phyloP scores from a whole-genome alignment of 768 basidiomycete species.

The Russula earlei region DNA sequence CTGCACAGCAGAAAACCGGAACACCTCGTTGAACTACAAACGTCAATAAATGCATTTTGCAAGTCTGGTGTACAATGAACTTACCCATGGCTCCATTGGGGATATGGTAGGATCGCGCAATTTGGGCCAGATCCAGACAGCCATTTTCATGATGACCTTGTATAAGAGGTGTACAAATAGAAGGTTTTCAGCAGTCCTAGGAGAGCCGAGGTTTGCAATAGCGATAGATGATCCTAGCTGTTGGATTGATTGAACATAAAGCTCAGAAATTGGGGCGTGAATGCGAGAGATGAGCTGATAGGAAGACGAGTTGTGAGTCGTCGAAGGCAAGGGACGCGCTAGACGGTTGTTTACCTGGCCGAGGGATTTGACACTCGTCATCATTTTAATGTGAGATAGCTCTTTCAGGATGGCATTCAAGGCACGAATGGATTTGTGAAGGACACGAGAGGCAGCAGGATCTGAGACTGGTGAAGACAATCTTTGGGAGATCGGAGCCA shows the following conservation, averaged over 20 bases:
- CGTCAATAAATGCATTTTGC: slow-evolving; percentile 1
- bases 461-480: slow-evolving; percentile 32
- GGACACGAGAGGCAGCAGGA: slow-evolving; percentile 35
- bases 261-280: slow-evolving; percentile 44
- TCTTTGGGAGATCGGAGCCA: slow-evolving; percentile 46
- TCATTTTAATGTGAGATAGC: slow-evolving; percentile 60
- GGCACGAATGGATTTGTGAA: slow-evolving; percentile 55
- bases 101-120: slow-evolving; percentile 27
- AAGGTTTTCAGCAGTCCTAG: slow-evolving; percentile 38
- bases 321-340: neutral
- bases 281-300: slow-evolving; percentile 47
- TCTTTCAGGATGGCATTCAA: slow-evolving; percentile 64
- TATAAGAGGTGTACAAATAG: slow-evolving; percentile 58
- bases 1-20: slow-evolving; percentile 48
- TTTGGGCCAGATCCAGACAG: slow-evolving; percentile 58
- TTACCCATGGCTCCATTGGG: slow-evolving; percentile 46
- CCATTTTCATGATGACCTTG: slow-evolving; percentile 66
- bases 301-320: neutral
- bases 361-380: slow-evolving; percentile 57
- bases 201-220: slow-evolving; percentile 28
- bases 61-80: slow-evolving; percentile 17
- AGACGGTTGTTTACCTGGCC: slow-evolving; percentile 35
- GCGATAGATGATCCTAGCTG: slow-evolving; percentile 29
- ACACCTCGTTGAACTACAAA: slow-evolving; percentile 49
- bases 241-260: slow-evolving; percentile 49